Evolutionary conservation across 352 stramenopile genomes (phyloP).

Genomic region (Globisporangium heterothallicum): DNA sequence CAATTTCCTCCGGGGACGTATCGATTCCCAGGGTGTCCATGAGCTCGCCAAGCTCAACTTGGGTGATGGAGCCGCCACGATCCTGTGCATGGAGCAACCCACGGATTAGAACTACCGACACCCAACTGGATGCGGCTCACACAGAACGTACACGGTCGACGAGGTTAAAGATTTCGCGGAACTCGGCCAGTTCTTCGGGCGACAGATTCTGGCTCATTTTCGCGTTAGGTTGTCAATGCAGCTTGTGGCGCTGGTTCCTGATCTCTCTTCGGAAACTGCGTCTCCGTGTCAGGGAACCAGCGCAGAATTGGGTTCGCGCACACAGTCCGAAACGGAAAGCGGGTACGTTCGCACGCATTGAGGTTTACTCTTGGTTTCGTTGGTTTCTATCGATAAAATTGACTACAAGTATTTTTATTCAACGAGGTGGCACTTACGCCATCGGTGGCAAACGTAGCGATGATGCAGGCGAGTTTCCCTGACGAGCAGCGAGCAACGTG

Average conservation of each 20-base stretch:
- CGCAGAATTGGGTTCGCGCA: background rate
- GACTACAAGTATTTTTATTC: background rate
- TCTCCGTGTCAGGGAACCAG: background rate
- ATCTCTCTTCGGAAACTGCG: background rate
- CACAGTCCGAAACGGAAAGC: background rate
- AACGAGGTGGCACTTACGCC: background rate
- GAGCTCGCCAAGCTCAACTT: constrained; percentile 90
- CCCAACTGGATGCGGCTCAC: no score
- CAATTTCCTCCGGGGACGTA: constrained; percentile 90
- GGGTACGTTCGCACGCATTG: background rate
- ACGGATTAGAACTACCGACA: no score
- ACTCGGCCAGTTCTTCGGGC: constrained; percentile 86
- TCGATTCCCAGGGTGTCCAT: constrained; percentile 94
- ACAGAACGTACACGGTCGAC: constrained; percentile 81
- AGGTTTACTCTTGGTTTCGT: no score
- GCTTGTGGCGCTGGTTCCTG: background rate
- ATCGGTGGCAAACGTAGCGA: no score
- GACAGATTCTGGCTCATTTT: constrained; percentile 63
- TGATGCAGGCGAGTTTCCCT: no score
- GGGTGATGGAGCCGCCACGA: constrained; percentile 90
- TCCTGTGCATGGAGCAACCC: no score
- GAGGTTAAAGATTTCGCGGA: constrained; percentile 94
- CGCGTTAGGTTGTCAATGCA: no score
- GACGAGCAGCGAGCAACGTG: no score
- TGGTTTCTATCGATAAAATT: background rate